These are phyloP conservation scores for Olyra latifolia DNA, from an alignment of 176 grass and related monocot species.

Conservation along the genomic window DNA sequence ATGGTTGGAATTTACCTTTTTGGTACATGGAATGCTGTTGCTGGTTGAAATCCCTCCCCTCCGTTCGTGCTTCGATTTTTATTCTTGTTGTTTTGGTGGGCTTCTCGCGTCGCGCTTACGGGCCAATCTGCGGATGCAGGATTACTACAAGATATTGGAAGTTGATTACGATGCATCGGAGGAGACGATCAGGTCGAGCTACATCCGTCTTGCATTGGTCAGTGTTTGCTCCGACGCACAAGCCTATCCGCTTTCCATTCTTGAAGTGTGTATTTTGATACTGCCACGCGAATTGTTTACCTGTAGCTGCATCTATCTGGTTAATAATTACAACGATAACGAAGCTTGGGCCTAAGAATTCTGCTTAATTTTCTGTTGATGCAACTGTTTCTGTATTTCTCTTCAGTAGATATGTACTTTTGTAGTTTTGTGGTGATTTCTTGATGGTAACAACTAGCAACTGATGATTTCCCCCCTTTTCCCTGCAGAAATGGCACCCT, in stretches of 20 bases:
- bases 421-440: background rate
- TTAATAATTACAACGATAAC: background rate
- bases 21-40: background rate
- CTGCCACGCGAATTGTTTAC: background rate
- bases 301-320: background rate
- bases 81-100: background rate
- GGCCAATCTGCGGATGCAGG: constrained; percentile 50
- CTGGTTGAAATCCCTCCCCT: background rate
- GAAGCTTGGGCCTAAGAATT: background rate
- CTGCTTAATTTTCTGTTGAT: background rate
- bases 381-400: background rate
- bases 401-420: background rate
- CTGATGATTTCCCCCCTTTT: background rate
- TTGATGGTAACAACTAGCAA: background rate
- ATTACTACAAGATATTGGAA: constrained; percentile 98
- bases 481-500: constrained; percentile 95
- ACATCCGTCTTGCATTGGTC: constrained; percentile 89
- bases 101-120: background rate
- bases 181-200: constrained; percentile 93
- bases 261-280: background rate
- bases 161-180: constrained; percentile 82
- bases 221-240: constrained; percentile 22
- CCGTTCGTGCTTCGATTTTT: background rate
- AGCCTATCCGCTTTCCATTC: background rate
- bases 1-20: background rate